Evolutionary conservation across 805 yeast species (phyloP), one percentile per base, ranked within the genome.

Genomic region (Ogataea henricii): DNA sequence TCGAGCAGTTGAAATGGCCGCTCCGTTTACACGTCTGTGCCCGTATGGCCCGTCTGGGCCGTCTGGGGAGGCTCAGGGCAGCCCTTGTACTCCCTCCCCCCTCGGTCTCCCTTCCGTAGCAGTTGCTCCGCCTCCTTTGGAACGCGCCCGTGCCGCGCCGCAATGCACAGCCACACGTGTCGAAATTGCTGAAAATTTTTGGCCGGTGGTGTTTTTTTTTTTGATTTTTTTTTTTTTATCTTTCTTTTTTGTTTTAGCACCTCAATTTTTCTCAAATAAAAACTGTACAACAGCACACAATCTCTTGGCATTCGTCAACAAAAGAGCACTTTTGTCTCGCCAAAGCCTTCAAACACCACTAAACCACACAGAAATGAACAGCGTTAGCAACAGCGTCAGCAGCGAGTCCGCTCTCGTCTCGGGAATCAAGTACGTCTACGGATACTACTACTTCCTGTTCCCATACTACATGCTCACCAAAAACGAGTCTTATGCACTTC

Each of bases 391-490:
- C 21, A 34, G 23, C 13, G 37, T 20, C 21, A 12, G 17, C 37
- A 30, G 16, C 14, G 43, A 45, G 2, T 14, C 45, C 34, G 35
- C 47, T 26, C 23, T 51, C 20, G 46, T 53, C 6, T 47, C 48
- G 12, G 56, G 50, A 10, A 33, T 55, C 37, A 51, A 52, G 42
- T 52, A 45, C 42, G 45, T 48, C 4, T 62, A 60, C 47, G 55
- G 53, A 18, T 56, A 47, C 52, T 74, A 75, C 62, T 76, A 70
- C 62, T 68, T 68, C 62, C 69, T 69, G 52, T 69, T 77, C 49
- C 82, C 82, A 12, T 70, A 69, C 52, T 70, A 64, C 61, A 77
- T 77, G 81, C 67, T 77, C 66, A 77, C 82, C 20, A 64, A 60
- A 39, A 62, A 67, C 26, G 82, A 77, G 63, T 59, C 71, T 18